phyloP scores from a whole-genome alignment of 2,329 filamentous ascomycete species.

The Talaromyces rugulosus region DNA sequence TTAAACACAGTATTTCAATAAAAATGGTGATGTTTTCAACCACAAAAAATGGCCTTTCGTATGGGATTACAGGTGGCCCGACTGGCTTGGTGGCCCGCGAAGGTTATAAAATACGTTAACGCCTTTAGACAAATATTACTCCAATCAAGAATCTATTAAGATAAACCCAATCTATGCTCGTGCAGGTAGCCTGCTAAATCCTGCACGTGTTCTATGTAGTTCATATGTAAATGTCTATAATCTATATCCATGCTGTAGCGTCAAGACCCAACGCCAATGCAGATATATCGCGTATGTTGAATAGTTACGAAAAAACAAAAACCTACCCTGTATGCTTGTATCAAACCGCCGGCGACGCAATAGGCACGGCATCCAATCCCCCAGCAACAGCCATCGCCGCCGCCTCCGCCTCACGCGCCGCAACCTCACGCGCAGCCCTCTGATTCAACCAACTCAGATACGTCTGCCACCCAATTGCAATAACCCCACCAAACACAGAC shows the following conservation, averaged over 20 bases:
- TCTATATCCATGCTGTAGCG: not conserved
- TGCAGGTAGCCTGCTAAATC: not conserved
- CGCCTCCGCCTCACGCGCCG: slow-evolving; percentile 24
- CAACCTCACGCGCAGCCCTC: slow-evolving; percentile 60
- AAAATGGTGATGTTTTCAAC: no score
- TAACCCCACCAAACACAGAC: slow-evolving; percentile 70
- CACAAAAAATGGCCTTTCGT: no score
- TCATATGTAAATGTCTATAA: slow-evolving; percentile 1
- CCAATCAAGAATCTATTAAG: not conserved
- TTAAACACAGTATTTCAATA: no score
- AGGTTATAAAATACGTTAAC: no score
- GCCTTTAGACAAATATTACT: no score
- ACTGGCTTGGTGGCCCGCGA: no score
- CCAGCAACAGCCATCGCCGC: slow-evolving; percentile 10
- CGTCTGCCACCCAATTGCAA: slow-evolving; percentile 89
- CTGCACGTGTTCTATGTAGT: not conserved
- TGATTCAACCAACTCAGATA: slow-evolving; percentile 80
- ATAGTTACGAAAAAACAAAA: no score
- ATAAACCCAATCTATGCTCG: not conserved
- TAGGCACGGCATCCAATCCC: not conserved
- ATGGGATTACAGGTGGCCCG: no score
- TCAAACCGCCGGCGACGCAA: slow-evolving; percentile 8
- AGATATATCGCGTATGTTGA: not conserved
- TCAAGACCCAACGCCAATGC: not conserved
- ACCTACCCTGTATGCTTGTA: not conserved